These are phyloP conservation scores for Spiromastix sp. DNA, from an alignment of 2,329 filamentous ascomycete species.

Conservation along the genomic window DNA sequence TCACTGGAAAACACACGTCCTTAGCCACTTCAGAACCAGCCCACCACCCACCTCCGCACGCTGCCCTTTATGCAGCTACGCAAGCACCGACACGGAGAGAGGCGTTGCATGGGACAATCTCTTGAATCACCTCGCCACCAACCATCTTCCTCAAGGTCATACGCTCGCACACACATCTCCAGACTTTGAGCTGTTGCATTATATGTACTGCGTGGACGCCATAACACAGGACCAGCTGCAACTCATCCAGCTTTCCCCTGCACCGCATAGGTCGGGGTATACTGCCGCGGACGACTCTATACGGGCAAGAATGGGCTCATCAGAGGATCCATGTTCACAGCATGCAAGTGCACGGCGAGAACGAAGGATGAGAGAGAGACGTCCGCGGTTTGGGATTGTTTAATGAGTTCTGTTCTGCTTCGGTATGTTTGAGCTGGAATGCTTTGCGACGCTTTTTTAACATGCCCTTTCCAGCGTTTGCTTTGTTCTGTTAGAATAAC, in stretches of 20 bases:
- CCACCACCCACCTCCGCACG: constrained; percentile 29
- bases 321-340: constrained; percentile 30
- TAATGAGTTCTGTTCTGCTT: neutral
- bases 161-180: constrained; percentile 29
- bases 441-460: neutral
- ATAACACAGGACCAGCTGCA: constrained; percentile 35
- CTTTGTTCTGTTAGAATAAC: no score
- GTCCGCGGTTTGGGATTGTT: constrained; percentile 23
- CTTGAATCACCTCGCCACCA: constrained; percentile 31
- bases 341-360: constrained; percentile 30
- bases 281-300: constrained; percentile 27
- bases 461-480: no score
- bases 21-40: constrained; percentile 34
- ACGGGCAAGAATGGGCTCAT: constrained; percentile 26
- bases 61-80: constrained; percentile 33
- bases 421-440: no score
- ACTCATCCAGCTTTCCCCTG: constrained; percentile 30
- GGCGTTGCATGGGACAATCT: constrained; percentile 31
- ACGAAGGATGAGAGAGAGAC: constrained; percentile 26
- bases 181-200: constrained; percentile 36
- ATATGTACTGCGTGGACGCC: constrained; percentile 32
- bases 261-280: constrained; percentile 26
- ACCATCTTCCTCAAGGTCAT: constrained; percentile 32
- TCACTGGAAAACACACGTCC: constrained; percentile 34
- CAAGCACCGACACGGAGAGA: constrained; percentile 13